Evolutionary conservation across 2,329 filamentous ascomycete species (phyloP).

Genomic region (Alternaria incomplexa): DNA sequence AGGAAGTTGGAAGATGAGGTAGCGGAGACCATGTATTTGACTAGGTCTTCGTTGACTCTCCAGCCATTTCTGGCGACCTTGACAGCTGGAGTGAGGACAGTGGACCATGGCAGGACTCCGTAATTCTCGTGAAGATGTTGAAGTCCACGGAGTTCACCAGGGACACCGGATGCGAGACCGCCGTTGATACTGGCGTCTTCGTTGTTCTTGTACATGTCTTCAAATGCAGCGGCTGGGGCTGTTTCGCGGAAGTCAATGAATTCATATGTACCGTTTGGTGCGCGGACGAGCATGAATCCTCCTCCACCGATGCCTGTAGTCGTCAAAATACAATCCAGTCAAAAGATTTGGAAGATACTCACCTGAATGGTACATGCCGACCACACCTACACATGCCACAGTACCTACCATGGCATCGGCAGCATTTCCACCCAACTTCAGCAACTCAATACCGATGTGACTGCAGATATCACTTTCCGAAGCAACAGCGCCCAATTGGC

Average conservation of each 20-base stretch:
- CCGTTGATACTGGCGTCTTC: constrained; percentile 70
- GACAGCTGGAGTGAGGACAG: constrained; percentile 76
- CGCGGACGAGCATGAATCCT: constrained; percentile 84
- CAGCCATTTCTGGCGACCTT: constrained; percentile 67
- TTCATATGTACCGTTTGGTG: constrained; percentile 76
- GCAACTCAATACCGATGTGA: constrained; percentile 54
- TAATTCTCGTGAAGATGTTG: constrained; percentile 78
- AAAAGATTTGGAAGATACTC: constrained; percentile 1
- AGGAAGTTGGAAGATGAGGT: constrained; percentile 68
- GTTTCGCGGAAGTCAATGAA: constrained; percentile 89
- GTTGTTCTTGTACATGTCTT: constrained; percentile 85
- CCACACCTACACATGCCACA: constrained; percentile 55
- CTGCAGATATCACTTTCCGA: constrained; percentile 54
- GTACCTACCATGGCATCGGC: constrained; percentile 58
- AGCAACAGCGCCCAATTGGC: constrained; percentile 53
- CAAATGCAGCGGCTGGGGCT: constrained; percentile 78
- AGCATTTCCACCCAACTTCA: constrained; percentile 58
- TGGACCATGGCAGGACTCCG: constrained; percentile 62
- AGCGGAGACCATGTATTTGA: constrained; percentile 71
- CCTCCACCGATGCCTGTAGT: constrained; percentile 82
- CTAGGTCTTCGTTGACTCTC: constrained; percentile 72
- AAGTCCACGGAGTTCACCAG: constrained; percentile 78
- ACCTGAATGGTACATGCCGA: constrained; percentile 56
- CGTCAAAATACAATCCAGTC: constrained; percentile 1
- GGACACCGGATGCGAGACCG: constrained; percentile 72